These are phyloP conservation scores for Mycena leptocephala DNA, from an alignment of 768 basidiomycete genomes.

Conservation along the genomic window DNA sequence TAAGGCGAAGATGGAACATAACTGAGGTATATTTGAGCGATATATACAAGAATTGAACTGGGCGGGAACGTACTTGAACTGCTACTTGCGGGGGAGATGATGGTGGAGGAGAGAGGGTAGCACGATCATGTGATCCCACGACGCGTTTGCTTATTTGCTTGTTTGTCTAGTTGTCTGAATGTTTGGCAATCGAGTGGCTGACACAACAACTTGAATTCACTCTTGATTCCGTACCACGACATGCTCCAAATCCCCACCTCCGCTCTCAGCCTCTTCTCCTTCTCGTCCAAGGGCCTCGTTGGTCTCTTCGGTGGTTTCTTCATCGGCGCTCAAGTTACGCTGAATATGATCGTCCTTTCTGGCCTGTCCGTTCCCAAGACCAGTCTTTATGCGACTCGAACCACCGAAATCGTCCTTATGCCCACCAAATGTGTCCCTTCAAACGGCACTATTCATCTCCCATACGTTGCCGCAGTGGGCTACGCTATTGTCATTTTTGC, in stretches of 20 bases:
- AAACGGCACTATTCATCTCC: neutral
- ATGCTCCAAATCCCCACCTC: slow-evolving; percentile 18
- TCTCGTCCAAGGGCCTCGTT: slow-evolving; percentile 6
- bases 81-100: no score
- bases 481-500: no score
- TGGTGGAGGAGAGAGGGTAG: no score
- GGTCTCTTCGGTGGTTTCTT: slow-evolving; percentile 6
- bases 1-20: no score
- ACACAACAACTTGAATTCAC: neutral
- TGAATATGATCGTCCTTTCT: neutral
- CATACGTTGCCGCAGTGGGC: no score
- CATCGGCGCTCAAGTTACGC: neutral
- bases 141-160: no score
- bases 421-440: slow-evolving; percentile 9
- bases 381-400: neutral
- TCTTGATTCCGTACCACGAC: slow-evolving; percentile 18
- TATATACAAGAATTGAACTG: no score
- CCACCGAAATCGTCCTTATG: neutral
- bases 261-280: neutral
- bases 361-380: neutral
- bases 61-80: no score
- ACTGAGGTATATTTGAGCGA: no score
- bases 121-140: no score
- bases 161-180: no score
- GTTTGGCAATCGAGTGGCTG: neutral